A percentile compares a stretch with the other conserved stretches of the same genome.
phyloP scores from a whole-genome alignment of 495 filamentous ascomycete species.

The Podospora australis region DNA sequence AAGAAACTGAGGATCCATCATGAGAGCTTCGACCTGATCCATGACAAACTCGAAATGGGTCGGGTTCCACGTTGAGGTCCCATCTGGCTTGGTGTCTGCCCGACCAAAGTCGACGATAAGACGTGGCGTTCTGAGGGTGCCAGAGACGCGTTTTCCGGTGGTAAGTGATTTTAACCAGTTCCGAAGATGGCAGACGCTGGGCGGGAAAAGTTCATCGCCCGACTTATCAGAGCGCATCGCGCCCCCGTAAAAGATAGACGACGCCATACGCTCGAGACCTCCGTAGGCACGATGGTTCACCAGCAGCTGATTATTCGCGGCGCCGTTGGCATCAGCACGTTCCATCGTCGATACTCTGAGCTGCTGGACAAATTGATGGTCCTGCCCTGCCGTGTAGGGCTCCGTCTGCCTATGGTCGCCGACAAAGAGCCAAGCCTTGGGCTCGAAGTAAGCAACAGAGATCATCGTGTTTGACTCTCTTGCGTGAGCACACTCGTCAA shows the following conservation, averaged over 20 bases:
- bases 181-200: constrained; percentile 3
- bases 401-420: constrained; percentile 25
- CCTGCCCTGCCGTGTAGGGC: constrained; percentile 12
- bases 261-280: constrained; percentile 15
- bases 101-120: constrained; percentile 12
- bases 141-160: background rate
- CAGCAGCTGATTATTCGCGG: constrained; percentile 14
- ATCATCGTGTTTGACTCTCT: constrained; percentile 23
- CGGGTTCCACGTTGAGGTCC: constrained; percentile 15
- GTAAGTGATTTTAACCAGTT: constrained; percentile 6
- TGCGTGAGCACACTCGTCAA: constrained; percentile 22
- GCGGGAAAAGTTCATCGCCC: background rate
- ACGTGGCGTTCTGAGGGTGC: too few relatives aligned
- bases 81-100: background rate
- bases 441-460: constrained; percentile 20
- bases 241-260: constrained; percentile 13
- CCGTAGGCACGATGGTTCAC: constrained; percentile 24
- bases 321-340: constrained; percentile 7
- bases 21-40: constrained; percentile 16
- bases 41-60: constrained; percentile 23
- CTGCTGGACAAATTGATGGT: constrained; percentile 4
- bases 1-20: constrained; percentile 8
- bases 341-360: constrained; percentile 21
- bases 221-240: constrained; percentile 8
- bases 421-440: constrained; percentile 20